These are phyloP conservation scores for Ceratocystis cubensis DNA, from an alignment of 2,329 filamentous ascomycete species.

Conservation along the genomic window DNA sequence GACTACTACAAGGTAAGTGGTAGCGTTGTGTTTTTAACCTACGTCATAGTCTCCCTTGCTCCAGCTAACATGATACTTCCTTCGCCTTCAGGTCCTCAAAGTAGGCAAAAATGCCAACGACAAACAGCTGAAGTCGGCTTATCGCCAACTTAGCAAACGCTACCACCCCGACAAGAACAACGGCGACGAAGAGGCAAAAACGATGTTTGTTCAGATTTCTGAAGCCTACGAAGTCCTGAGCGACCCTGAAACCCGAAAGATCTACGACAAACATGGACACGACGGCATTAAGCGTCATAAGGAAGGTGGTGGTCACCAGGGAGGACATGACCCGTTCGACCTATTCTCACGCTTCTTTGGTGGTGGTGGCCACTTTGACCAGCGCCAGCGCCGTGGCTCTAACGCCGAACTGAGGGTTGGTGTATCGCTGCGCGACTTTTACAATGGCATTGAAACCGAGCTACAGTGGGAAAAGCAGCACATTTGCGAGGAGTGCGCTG, in stretches of 20 bases:
- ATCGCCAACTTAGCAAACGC: slow-evolving; percentile 84
- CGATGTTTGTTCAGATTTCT: slow-evolving; percentile 87
- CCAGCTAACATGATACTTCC: not conserved
- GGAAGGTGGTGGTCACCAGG: slow-evolving; percentile 50
- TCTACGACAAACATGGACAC: slow-evolving; percentile 91
- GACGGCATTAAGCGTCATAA: slow-evolving; percentile 78
- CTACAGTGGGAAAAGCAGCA: slow-evolving; percentile 90
- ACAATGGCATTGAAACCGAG: slow-evolving; percentile 74
- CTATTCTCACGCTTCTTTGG: slow-evolving; percentile 96
- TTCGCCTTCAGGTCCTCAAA: slow-evolving; percentile 52
- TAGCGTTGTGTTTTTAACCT: not conserved
- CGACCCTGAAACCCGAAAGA: slow-evolving; percentile 63
- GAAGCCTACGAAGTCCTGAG: slow-evolving; percentile 92
- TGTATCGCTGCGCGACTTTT: slow-evolving; percentile 78
- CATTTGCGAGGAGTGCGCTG: slow-evolving; percentile 85
- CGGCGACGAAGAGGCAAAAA: slow-evolving; percentile 63
- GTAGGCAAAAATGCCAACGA: slow-evolving; percentile 69
- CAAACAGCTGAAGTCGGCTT: slow-evolving; percentile 84
- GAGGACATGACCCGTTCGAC: slow-evolving; percentile 79
- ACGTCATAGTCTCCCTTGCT: not conserved
- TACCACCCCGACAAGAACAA: slow-evolving; percentile 98
- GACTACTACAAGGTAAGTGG: slow-evolving; percentile 64
- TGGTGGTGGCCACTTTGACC: slow-evolving; percentile 70
- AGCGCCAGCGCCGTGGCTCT: slow-evolving; percentile 67
- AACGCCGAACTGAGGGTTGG: slow-evolving; percentile 78